These are phyloP conservation scores for Fusarium torulosum DNA, from an alignment of 2,329 filamentous ascomycete genomes.

Conservation along the genomic window DNA sequence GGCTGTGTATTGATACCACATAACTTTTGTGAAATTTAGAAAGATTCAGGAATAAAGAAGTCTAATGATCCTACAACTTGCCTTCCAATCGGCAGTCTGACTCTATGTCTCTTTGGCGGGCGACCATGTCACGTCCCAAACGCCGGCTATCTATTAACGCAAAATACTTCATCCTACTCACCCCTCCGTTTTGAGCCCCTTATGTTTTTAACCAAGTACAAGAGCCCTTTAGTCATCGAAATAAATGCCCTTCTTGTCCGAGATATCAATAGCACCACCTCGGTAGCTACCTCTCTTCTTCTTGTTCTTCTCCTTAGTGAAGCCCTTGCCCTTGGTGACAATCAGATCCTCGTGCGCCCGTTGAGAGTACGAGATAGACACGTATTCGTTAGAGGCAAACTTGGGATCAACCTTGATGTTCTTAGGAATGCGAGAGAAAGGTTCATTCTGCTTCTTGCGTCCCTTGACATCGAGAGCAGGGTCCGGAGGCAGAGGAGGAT, in stretches of 20 bases:
- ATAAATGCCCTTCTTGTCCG: constrained; percentile 87
- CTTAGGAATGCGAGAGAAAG: constrained; percentile 82
- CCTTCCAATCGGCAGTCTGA: constrained; percentile 9
- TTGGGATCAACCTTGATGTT: constrained; percentile 75
- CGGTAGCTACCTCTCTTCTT: constrained; percentile 92
- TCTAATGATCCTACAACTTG: constrained; percentile 7
- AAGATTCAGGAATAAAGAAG: constrained; percentile 3
- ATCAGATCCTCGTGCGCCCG: constrained; percentile 89
- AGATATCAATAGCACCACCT: constrained; percentile 87
- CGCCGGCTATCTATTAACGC: constrained; percentile 46
- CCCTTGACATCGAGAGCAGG: constrained; percentile 51
- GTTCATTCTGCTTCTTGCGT: constrained; percentile 70
- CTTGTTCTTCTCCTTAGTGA: constrained; percentile 99
- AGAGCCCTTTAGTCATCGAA: constrained; percentile 80
- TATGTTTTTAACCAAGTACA: constrained; percentile 7
- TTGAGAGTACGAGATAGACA: constrained; percentile 88
- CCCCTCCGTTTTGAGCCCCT: constrained; percentile 6
- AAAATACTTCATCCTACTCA: constrained; percentile 22
- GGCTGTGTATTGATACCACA: constrained; percentile 1
- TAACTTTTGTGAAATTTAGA: constrained; percentile 1
- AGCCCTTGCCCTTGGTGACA: constrained; percentile 93
- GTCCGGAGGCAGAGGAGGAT: constrained; percentile 67
- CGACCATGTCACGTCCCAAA: constrained; percentile 40
- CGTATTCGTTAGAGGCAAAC: constrained; percentile 83
- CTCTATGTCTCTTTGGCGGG: constrained; percentile 35